phyloP scores from a whole-genome alignment of 192 early-diverging fungal genomes.

The Umbelopsis isabellina region DNA sequence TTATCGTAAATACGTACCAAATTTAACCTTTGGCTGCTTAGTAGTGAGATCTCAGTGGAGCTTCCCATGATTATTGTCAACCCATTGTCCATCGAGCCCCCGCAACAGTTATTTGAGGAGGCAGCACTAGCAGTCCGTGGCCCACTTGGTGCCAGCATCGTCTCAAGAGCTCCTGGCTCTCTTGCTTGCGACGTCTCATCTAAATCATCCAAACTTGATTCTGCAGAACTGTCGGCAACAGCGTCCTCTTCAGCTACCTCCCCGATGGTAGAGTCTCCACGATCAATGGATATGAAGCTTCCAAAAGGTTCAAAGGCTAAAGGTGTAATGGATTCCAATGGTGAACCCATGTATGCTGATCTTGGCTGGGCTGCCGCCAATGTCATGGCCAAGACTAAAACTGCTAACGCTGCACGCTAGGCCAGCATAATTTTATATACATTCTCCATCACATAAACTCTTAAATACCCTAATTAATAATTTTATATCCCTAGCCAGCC shows the following conservation, averaged over 20 bases:
- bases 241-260: background rate
- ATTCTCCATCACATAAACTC: background rate
- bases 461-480: constrained; percentile 3
- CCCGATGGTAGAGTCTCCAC: background rate
- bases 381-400: background rate
- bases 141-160: background rate
- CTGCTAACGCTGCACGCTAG: constrained; percentile 1
- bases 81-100: background rate
- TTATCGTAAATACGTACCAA: background rate
- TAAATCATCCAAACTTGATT: background rate
- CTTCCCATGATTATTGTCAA: background rate
- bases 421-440: background rate
- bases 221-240: background rate
- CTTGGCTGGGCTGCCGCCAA: constrained; percentile 6
- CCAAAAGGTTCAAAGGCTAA: background rate
- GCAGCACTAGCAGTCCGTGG: background rate
- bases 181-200: background rate
- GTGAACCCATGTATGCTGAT: background rate
- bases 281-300: background rate
- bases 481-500: no score
- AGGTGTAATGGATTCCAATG: background rate
- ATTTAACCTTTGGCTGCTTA: background rate
- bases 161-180: background rate
- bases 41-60: constrained; percentile 2
- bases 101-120: background rate